phyloP scores from a whole-genome alignment of 495 filamentous ascomycete species.

The Hypoxylon trugodes region DNA sequence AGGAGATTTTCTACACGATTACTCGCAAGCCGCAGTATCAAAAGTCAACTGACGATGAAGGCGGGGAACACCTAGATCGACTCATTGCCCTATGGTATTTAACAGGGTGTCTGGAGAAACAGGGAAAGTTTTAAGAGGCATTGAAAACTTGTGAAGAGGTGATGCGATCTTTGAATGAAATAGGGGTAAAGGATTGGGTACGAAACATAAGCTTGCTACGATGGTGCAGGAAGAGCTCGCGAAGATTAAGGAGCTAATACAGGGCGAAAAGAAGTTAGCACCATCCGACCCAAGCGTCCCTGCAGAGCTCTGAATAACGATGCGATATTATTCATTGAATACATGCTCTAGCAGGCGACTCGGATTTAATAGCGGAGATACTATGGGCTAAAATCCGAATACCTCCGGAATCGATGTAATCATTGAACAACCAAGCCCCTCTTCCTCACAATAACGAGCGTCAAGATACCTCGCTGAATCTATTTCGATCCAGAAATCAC shows the following conservation, averaged over 20 bases:
- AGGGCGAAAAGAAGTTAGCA: neutral
- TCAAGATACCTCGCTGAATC: too few species aligned
- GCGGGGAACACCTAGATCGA: constrained; percentile 41
- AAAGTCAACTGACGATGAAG: constrained; percentile 9
- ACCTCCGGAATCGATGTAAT: too few species aligned
- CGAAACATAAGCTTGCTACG: constrained; percentile 14
- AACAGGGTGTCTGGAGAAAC: constrained; percentile 24
- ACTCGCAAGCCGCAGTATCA: constrained; percentile 26
- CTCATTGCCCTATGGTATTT: constrained; percentile 29
- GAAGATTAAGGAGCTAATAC: constrained; percentile 6
- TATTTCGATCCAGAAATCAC: too few species aligned
- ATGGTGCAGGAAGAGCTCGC: constrained; percentile 10
- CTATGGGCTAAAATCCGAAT: too few species aligned
- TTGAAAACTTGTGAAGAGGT: constrained; percentile 4
- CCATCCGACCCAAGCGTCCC: constrained; percentile 2
- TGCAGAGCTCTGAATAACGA: constrained; percentile 4
- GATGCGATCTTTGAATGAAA: neutral
- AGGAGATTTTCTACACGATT: constrained; percentile 39
- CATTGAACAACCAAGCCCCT: too few species aligned
- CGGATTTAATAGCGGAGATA: too few species aligned
- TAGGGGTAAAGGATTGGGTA: constrained; percentile 2
- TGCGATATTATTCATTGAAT: too few species aligned
- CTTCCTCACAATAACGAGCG: too few species aligned
- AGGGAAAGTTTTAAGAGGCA: constrained; percentile 35
- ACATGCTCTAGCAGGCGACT: too few species aligned